phyloP scores from a whole-genome alignment of 768 basidiomycete genomes.

The Exidia glandulosa region DNA sequence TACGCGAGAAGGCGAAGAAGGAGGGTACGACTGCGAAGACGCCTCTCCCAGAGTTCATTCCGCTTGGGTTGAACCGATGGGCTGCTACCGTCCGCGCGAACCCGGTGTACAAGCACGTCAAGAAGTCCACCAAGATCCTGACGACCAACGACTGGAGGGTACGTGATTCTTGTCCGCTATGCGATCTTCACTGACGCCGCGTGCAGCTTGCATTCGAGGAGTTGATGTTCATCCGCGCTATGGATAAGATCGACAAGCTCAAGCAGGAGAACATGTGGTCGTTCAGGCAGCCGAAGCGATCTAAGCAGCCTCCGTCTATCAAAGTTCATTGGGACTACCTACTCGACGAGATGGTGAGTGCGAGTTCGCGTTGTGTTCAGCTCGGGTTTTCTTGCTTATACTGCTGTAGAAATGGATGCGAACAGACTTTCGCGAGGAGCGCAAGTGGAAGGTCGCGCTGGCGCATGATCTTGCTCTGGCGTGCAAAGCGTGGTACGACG shows the following conservation, averaged over 20 bases:
- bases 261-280: constrained; percentile 80
- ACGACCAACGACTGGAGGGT: constrained; percentile 78
- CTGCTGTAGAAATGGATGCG: constrained; percentile 84
- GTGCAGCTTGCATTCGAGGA: constrained; percentile 68
- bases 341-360: neutral
- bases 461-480: constrained; percentile 76
- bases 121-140: constrained; percentile 64
- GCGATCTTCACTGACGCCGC: neutral
- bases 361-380: neutral
- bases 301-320: constrained; percentile 55
- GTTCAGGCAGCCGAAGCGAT: constrained; percentile 91
- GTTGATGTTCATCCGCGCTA: constrained; percentile 60
- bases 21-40: constrained; percentile 25
- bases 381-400: neutral
- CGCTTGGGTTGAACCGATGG: constrained; percentile 54
- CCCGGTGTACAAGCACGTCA: constrained; percentile 59
- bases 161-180: constrained; percentile 19
- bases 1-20: constrained; percentile 41
- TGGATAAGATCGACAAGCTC: constrained; percentile 76
- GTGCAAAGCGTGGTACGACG: constrained; percentile 80
- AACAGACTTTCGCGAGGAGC: constrained; percentile 87
- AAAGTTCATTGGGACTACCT: constrained; percentile 89
- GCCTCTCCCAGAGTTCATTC: constrained; percentile 4
- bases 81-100: constrained; percentile 64
- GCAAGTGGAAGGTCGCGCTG: constrained; percentile 79